Conservation (phyloP, 2,329 filamentous ascomycete species). For the Colletotrichum sp. region DNA sequence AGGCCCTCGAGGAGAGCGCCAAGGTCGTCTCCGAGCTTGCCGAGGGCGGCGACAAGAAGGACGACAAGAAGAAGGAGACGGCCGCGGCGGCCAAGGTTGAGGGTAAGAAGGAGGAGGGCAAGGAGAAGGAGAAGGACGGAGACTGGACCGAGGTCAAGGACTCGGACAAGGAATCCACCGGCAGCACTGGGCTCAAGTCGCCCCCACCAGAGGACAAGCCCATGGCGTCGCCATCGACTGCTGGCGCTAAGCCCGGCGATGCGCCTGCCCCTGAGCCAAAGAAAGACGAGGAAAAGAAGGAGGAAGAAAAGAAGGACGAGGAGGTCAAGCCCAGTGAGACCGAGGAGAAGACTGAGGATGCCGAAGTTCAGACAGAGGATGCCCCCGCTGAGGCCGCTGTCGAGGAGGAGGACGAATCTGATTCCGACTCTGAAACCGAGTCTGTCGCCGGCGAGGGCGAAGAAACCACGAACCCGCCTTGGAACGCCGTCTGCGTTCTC, state of each 20-base stretch:
- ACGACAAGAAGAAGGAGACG: conserved; percentile 12
- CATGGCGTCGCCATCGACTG: background rate
- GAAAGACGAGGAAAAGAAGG: background rate
- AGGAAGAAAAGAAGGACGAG: background rate
- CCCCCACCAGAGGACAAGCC: background rate
- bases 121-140: conserved; percentile 20
- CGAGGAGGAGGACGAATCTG: background rate
- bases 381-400: background rate
- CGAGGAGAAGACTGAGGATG: background rate
- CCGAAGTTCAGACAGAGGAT: conserved; percentile 13
- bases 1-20: conserved; percentile 22
- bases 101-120: conserved; percentile 21
- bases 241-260: background rate
- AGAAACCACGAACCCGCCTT: conserved; percentile 27
- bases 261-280: background rate
- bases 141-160: conserved; percentile 6
- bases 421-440: conserved; percentile 5
- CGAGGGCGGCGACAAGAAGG: conserved; percentile 8
- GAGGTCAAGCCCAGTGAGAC: background rate
- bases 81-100: conserved; percentile 9
- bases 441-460: conserved; percentile 10
- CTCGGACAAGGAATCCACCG: background rate
- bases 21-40: conserved; percentile 19
- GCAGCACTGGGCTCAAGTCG: background rate
- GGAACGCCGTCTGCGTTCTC: conserved; percentile 47